Evolutionary conservation across 495 filamentous ascomycete genomes (phyloP).

Genomic region (Immersiella caudata): DNA sequence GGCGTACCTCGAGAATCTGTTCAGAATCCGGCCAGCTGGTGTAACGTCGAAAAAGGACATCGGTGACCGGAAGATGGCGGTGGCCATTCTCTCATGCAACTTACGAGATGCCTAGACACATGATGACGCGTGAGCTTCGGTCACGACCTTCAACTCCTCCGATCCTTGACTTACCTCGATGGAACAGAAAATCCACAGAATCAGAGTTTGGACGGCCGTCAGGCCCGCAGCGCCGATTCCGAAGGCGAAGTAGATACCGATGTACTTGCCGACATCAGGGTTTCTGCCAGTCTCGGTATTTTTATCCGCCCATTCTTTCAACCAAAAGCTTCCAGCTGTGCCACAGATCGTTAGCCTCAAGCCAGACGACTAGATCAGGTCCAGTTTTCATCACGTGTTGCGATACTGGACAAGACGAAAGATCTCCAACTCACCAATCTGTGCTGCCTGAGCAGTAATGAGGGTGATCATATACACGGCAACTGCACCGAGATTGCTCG

Average conservation of each 20-base stretch:
- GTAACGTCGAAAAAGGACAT: conserved; percentile 99
- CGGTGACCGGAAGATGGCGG: conserved; percentile 94
- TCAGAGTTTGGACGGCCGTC: conserved; percentile 88
- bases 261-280: conserved; percentile 79
- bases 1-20: conserved; percentile 86
- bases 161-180: conserved; percentile 67
- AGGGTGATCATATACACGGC: conserved; percentile 76
- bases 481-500: conserved; percentile 86
- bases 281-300: conserved; percentile 72
- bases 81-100: conserved; percentile 97
- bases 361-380: not conserved
- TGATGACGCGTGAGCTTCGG: conserved; percentile 22
- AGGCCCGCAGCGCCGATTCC: conserved; percentile 85
- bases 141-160: not conserved
- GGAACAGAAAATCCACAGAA: conserved; percentile 98
- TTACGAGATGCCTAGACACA: conserved; percentile 77
- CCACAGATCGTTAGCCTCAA: conserved; percentile 6
- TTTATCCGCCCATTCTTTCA: conserved; percentile 86
- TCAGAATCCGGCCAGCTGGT: conserved; percentile 94
- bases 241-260: conserved; percentile 93
- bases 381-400: not conserved
- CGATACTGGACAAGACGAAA: not conserved
- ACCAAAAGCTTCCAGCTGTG: conserved; percentile 77
- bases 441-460: conserved; percentile 76
- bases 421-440: conserved; percentile 57